Conservation (phyloP, 257 asterid species). For the Fraxinus cuspidata region DNA sequence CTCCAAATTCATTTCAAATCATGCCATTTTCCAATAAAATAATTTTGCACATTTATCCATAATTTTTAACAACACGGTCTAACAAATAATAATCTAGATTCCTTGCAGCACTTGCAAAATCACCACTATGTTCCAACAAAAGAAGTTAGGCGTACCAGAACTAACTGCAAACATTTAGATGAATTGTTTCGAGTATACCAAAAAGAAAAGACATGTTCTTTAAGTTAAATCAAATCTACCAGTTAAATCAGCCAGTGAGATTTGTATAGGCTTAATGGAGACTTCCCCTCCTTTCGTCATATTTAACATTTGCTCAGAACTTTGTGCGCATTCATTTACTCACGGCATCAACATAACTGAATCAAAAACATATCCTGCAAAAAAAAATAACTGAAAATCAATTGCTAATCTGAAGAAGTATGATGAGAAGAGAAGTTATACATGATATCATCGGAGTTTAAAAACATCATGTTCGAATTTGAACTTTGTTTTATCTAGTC, state of each 20-base stretch:
- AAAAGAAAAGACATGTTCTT: neutral
- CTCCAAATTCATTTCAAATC: too few species aligned
- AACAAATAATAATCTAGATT: too few species aligned
- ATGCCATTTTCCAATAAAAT: too few species aligned
- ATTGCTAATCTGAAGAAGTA: neutral
- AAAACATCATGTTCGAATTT: neutral
- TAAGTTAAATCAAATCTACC: neutral
- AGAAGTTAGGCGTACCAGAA: neutral
- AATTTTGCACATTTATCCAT: too few species aligned
- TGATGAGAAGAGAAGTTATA: neutral
- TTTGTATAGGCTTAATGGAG: constrained; percentile 19
- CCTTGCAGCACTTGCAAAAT: too few species aligned
- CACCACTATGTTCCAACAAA: neutral
- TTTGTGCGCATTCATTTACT: constrained; percentile 9
- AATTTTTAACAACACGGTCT: too few species aligned
- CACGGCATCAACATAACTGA: neutral
- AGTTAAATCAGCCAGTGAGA: constrained; percentile 9
- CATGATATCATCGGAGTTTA: neutral
- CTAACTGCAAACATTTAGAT: neutral
- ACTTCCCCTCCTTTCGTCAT: constrained; percentile 28
- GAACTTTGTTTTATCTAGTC: neutral
- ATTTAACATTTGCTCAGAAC: constrained; percentile 21
- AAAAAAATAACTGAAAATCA: neutral
- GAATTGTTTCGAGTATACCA: neutral
- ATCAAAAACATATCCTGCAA: constrained; percentile 33